Evolutionary conservation across 2,329 filamentous ascomycete genomes (phyloP), one percentile per base, ranked within the genome.

Genomic region (Botrytis byssoidea): DNA sequence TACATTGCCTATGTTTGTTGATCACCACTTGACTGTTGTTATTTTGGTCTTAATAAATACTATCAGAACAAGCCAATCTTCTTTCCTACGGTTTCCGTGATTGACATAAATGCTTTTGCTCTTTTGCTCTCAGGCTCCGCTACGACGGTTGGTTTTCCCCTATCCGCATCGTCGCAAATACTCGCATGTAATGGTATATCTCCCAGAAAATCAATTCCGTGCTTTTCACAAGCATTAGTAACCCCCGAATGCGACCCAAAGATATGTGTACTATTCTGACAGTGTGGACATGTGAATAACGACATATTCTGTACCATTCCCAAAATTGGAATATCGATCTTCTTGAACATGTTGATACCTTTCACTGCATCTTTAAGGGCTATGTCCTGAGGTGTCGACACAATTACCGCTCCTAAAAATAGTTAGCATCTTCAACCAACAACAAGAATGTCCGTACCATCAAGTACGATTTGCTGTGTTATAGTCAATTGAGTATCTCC

Each of bases 401-500:
- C 91, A 51, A 99, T 93, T 25, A 98, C 86, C 0, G 93, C 91
- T 29, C 92, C 91, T 92, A 55, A 10, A 29, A 18, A 10, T 44
- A 72, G 63, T 67, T 20, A 72, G 69, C n/a, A 69, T 42, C 18
- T 59, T 42, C 37, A 9, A 42, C 51, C n/a, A 12, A 57, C 42
- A 64, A n/a, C 18, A 40, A 66, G 32, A 35, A 40, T 22, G 37
- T n/a, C 77, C 85, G 81, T 84, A 87, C 94, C 95, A 78, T 97
- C 93, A 3, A 99, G 85, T n/a, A 93, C 86, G 18, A 99, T 87
- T 83, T 98, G 95, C 82, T 99, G 96, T 25, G 94, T 95, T 75
- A 99, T 96, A n/a, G 94, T 98, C 77, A 99, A 86, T 81, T 99
- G 96, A 0, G 95, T 95, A 80, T 99, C 96, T 37, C 96, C 96